phyloP scores from a whole-genome alignment of 495 filamentous ascomycete species.

The Penicillium cataractarum region DNA sequence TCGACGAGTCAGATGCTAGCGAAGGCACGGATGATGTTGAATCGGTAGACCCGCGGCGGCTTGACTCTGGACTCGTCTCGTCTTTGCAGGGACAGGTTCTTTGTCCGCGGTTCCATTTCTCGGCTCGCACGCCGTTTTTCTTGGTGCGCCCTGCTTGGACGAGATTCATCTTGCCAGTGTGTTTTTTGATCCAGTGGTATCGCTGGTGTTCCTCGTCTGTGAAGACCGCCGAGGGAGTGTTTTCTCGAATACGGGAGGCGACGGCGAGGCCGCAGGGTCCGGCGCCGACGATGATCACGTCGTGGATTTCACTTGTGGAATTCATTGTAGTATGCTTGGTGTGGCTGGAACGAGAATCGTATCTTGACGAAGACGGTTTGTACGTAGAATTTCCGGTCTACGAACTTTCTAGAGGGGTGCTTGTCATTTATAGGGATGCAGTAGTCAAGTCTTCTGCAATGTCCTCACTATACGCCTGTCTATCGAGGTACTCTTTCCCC shows the following conservation, averaged over 20 bases:
- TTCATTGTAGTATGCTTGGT: not conserved
- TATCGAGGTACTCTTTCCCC: slow-evolving; percentile 43
- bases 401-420: not conserved
- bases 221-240: slow-evolving; percentile 65
- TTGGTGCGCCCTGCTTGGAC: slow-evolving; percentile 36
- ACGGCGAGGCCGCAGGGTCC: slow-evolving; percentile 65
- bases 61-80: slow-evolving; percentile 1
- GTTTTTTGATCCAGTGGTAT: slow-evolving; percentile 65
- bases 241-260: slow-evolving; percentile 61
- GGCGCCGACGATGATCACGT: slow-evolving; percentile 65
- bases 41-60: slow-evolving; percentile 29
- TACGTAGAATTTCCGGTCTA: not conserved
- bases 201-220: slow-evolving; percentile 68
- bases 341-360: not conserved
- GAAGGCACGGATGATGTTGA: slow-evolving; percentile 34
- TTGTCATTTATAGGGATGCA: not conserved
- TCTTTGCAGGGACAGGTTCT: slow-evolving; percentile 20
- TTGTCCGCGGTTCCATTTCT: slow-evolving; percentile 34
- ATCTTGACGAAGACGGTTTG: not conserved
- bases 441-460: slow-evolving; percentile 18
- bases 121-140: slow-evolving; percentile 34
- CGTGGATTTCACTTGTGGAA: slow-evolving; percentile 41
- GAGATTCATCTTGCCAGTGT: slow-evolving; percentile 50
- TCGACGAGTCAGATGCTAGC: slow-evolving; percentile 32
- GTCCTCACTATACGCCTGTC: slow-evolving; percentile 21